phyloP scores from a whole-genome alignment of 345 rosid genomes.

The Sisymbrium irio region DNA sequence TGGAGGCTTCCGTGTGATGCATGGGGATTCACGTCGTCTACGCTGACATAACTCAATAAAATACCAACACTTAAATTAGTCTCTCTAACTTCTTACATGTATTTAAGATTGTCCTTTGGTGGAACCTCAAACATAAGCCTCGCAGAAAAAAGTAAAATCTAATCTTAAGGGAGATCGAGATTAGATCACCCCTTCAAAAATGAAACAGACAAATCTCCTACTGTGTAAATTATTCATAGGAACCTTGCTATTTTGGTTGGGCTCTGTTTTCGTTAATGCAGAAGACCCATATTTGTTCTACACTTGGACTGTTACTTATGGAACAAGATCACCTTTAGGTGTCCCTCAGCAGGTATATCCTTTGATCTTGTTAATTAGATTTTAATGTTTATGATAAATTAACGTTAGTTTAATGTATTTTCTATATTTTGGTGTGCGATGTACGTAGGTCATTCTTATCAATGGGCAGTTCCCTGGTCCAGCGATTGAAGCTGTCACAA shows the following conservation, averaged over 20 bases:
- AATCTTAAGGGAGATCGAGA: constrained; percentile 15
- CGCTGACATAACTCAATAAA: constrained; percentile 17
- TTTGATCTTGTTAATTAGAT: background rate
- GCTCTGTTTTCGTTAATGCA: constrained; percentile 36
- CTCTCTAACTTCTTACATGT: constrained; percentile 6
- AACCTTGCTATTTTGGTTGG: constrained; percentile 35
- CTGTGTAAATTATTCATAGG: constrained; percentile 32
- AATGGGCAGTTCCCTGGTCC: constrained; percentile 94
- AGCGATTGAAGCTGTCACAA: constrained; percentile 65
- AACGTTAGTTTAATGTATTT: background rate
- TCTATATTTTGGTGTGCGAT: background rate
- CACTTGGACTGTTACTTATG: constrained; percentile 68
- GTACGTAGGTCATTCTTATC: constrained; percentile 66
- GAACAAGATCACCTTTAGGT: constrained; percentile 56
- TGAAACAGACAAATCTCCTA: constrained; percentile 35
- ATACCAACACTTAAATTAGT: background rate
- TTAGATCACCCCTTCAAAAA: constrained; percentile 10
- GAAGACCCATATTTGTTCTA: constrained; percentile 61
- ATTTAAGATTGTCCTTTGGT: constrained; percentile 22
- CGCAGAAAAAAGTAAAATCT: background rate
- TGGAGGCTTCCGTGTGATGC: constrained; percentile 26
- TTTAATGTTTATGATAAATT: background rate
- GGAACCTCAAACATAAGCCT: constrained; percentile 13
- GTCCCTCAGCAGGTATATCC: constrained; percentile 34
- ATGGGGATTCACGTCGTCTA: constrained; percentile 23